Evolutionary conservation across 345 rosid species (phyloP).

Genomic region (Passiflora organensis): DNA sequence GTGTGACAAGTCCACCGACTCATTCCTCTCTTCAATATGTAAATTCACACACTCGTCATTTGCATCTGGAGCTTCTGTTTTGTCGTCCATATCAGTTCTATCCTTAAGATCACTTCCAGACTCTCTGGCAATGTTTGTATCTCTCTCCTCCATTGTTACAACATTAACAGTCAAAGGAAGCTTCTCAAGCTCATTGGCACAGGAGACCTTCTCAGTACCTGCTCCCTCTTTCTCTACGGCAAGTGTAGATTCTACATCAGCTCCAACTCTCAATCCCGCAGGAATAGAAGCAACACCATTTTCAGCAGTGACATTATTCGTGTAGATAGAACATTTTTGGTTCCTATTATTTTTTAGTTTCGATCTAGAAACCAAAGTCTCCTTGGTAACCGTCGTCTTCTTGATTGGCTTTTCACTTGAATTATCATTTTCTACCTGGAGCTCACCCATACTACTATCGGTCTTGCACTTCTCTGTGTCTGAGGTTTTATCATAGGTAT

Average conservation of each 20-base stretch:
- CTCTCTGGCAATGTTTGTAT: slow-evolving; percentile 7
- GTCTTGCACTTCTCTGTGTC: slow-evolving; percentile 22
- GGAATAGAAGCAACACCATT: slow-evolving; percentile 23
- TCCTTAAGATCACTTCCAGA: slow-evolving; percentile 18
- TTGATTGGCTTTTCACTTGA: slow-evolving; percentile 24
- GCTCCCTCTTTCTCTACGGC: slow-evolving; percentile 17
- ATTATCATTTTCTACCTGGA: slow-evolving; percentile 25
- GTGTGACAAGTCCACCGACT: slow-evolving; percentile 10
- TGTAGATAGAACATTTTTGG: slow-evolving; percentile 57
- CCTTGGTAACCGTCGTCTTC: slow-evolving; percentile 47
- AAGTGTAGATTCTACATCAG: slow-evolving; percentile 13
- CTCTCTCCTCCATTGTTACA: slow-evolving; percentile 25
- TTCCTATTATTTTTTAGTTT: slow-evolving; percentile 35
- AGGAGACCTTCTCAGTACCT: slow-evolving; percentile 12
- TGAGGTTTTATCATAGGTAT: slow-evolving; percentile 21
- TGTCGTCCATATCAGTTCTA: slow-evolving; percentile 32
- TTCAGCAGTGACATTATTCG: slow-evolving; percentile 29
- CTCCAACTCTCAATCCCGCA: slow-evolving; percentile 13
- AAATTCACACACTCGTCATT: slow-evolving; percentile 24
- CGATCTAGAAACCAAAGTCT: slow-evolving; percentile 53
- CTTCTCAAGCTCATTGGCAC: slow-evolving; percentile 24
- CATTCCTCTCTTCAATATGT: slow-evolving; percentile 21
- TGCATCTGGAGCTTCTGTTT: slow-evolving; percentile 54
- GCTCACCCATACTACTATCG: slow-evolving; percentile 20
- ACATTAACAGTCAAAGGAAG: slow-evolving; percentile 22